These are phyloP conservation scores for Tylopilus sp. DNA, from an alignment of 768 basidiomycete genomes.

Conservation along the genomic window DNA sequence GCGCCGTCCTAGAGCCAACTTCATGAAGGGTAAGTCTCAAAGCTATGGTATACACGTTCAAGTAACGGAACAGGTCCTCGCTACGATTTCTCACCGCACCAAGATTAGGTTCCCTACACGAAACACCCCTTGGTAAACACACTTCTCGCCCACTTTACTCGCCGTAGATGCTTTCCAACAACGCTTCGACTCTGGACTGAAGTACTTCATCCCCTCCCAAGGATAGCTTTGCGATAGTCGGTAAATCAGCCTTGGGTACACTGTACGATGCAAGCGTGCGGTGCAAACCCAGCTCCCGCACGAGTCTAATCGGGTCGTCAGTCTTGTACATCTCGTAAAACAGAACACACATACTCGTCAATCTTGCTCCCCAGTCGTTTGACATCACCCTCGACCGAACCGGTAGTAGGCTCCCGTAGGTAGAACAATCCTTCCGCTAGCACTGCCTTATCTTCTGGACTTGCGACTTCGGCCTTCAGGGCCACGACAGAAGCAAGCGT, in stretches of 20 bases:
- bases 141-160: not conserved
- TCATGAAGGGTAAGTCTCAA: slow-evolving; percentile 14
- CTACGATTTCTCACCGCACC: not conserved
- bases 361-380: slow-evolving; percentile 51
- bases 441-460: slow-evolving; percentile 58
- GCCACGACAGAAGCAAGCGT: slow-evolving; percentile 64
- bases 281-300: slow-evolving; percentile 54
- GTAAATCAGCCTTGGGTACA: slow-evolving; percentile 55
- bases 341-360: slow-evolving; percentile 41
- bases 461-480: slow-evolving; percentile 54
- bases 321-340: not conserved
- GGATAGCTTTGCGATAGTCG: slow-evolving; percentile 43
- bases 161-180: slow-evolving; percentile 48
- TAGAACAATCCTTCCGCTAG: slow-evolving; percentile 58
- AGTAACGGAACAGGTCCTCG: not conserved
- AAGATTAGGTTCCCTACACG: not conserved
- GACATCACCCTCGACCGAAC: slow-evolving; percentile 62
- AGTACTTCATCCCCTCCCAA: slow-evolving; percentile 31
- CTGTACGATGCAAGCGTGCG: slow-evolving; percentile 58
- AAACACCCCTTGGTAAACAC: not conserved
- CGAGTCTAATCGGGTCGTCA: slow-evolving; percentile 43
- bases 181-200: slow-evolving; percentile 39
- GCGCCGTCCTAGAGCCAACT: slow-evolving; percentile 6
- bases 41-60: slow-evolving; percentile 11
- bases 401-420: slow-evolving; percentile 56